Evolutionary conservation across 257 asterid genomes (phyloP), one percentile per base, ranked within the genome.

Genomic region (Nicotiana tabacum): DNA sequence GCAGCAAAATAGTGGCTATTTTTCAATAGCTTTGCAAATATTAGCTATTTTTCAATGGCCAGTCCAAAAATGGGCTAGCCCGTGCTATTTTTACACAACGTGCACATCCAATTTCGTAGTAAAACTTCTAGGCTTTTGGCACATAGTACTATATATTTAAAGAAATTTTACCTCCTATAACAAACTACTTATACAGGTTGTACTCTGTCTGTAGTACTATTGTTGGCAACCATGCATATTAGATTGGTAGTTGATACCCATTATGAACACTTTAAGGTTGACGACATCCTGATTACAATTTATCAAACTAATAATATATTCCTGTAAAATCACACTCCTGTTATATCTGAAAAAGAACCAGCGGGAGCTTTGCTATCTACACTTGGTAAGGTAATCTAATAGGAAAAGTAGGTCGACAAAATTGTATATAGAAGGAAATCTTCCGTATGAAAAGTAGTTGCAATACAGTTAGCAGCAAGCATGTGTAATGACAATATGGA

Each of bases 341-440:
- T 72, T 72, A 24, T 12, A 46, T 72, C 78, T 72, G 78, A 46
- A 72, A 46, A 46, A 43, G 78, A 72, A 72, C 33, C 48, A 72
- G 46, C 61, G 46, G 48, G 9, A 24, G 61, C 13, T 72, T 24
- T 24, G 13, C 24, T 6, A 13, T 24, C 61, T 43, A 35, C 61
- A 72, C 4, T 60, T 24, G 61, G 39, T 33, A 46, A 72, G 61
- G 61, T 72, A 46, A 72, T 24, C 2, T 5, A 46, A 72, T 24
- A 46, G 15, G 61, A 3, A 46, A 48, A 24, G 60, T 0, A 4
- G 37, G 37, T 33, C 6, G 37, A 33, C 37, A 46, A 46, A 24
- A 1, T 21, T 72, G 37, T 33, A 33, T 48, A 21, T 72, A 46
- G 13, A 46, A 72, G 37, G 6, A 72, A 72, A 32, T 72, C 48